phyloP scores from a whole-genome alignment of 192 early-diverging fungal species.

The Haplosporangium gracile region DNA sequence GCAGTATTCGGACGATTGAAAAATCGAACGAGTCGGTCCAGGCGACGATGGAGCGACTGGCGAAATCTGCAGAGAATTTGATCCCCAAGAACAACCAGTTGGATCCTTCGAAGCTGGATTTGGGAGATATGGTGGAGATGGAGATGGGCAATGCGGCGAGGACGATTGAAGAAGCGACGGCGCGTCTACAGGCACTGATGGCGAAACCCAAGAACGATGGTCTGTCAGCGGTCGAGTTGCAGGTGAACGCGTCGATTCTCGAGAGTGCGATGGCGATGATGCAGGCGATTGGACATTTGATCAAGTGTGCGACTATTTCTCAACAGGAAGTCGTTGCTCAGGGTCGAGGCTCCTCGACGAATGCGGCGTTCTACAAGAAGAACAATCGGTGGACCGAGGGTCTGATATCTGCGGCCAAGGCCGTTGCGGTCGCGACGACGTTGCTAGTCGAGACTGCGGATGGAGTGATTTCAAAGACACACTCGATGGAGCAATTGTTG shows the following conservation, averaged over 20 bases:
- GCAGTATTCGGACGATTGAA: slow-evolving; percentile 80
- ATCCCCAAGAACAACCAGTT: slow-evolving; percentile 66
- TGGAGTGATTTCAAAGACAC: slow-evolving; percentile 90
- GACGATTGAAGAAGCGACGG: slow-evolving; percentile 91
- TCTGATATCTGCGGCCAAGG: slow-evolving; percentile 95
- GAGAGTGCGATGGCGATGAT: slow-evolving; percentile 92
- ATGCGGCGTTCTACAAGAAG: slow-evolving; percentile 96
- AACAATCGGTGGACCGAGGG: slow-evolving; percentile 99
- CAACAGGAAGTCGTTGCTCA: slow-evolving; percentile 98
- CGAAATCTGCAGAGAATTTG: slow-evolving; percentile 81
- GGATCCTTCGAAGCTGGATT: slow-evolving; percentile 71
- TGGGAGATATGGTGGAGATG: slow-evolving; percentile 91
- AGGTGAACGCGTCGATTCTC: slow-evolving; percentile 91
- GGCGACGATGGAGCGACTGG: slow-evolving; percentile 77
- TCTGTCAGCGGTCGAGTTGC: slow-evolving; percentile 78
- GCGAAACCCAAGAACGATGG: slow-evolving; percentile 76
- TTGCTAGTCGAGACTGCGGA: slow-evolving; percentile 95
- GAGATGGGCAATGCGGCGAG: slow-evolving; percentile 92
- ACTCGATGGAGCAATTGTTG: slow-evolving; percentile 91
- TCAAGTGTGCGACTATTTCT: slow-evolving; percentile 90
- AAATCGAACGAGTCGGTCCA: slow-evolving; percentile 83
- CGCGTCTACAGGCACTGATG: slow-evolving; percentile 82
- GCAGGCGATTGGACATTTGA: slow-evolving; percentile 93
- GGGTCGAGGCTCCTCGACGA: slow-evolving; percentile 81
- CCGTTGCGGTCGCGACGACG: slow-evolving; percentile 91